Percentiles rank a stretch among this genome's conserved stretches.
phyloP scores from a whole-genome alignment of 2,329 filamentous ascomycete genomes.

The Fusarium setosum region DNA sequence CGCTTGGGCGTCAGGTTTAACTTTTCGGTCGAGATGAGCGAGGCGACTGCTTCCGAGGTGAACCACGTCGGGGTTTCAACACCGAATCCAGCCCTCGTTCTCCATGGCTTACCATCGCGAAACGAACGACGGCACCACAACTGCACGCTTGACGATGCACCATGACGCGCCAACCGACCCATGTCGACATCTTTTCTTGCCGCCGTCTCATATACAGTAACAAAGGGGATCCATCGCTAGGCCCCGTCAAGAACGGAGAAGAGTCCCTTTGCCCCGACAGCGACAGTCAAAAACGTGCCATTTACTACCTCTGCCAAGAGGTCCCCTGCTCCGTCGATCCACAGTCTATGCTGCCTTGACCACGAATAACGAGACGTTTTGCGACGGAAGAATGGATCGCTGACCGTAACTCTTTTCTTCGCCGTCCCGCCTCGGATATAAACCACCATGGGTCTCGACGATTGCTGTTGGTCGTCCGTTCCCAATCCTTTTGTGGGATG shows the following conservation, averaged over 20 bases:
- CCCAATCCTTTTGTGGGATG: conserved; percentile 3
- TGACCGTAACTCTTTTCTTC: conserved; percentile 8
- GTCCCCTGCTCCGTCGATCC: conserved; percentile 13
- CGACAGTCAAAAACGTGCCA: conserved; percentile 31
- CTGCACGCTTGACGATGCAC: background rate
- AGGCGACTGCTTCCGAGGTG: background rate
- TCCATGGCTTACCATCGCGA: no score
- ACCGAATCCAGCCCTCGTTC: background rate
- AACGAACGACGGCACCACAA: background rate
- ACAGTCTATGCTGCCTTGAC: background rate
- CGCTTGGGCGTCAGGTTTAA: background rate
- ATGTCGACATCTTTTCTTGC: conserved; percentile 1
- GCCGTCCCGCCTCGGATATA: conserved; percentile 23
- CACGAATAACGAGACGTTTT: conserved; percentile 16
- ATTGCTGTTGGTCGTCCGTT: conserved; percentile 15
- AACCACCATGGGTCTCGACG: conserved; percentile 15
- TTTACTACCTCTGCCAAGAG: conserved; percentile 11
- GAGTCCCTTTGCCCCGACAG: background rate
- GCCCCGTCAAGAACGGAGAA: conserved; percentile 24
- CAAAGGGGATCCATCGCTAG: background rate
- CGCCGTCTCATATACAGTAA: conserved; percentile 22
- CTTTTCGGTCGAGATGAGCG: background rate
- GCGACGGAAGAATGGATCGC: background rate
- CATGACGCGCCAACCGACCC: conserved; percentile 16
- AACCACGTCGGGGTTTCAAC: background rate